These are phyloP conservation scores for Talaromyces sp. DNA, from an alignment of 2,329 filamentous ascomycete genomes.

Conservation along the genomic window DNA sequence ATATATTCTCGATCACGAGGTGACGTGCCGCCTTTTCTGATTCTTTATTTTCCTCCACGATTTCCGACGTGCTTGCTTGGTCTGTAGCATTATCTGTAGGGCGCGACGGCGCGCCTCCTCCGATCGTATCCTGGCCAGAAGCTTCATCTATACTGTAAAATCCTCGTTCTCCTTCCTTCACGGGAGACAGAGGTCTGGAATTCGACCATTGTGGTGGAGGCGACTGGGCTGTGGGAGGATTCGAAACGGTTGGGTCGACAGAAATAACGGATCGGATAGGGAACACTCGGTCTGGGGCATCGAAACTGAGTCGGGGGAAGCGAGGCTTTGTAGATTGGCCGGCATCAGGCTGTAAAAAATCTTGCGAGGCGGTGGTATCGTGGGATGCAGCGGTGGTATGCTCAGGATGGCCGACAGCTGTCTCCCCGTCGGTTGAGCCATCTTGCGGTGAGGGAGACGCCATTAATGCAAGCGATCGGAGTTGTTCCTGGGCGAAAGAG, in stretches of 20 bases:
- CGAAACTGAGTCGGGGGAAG: conserved; percentile 28
- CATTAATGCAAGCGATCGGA: conserved; percentile 8
- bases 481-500: not conserved
- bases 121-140: conserved; percentile 24
- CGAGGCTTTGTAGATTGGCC: conserved; percentile 13
- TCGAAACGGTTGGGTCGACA: conserved; percentile 38
- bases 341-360: not conserved
- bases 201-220: conserved; percentile 29
- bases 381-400: not conserved
- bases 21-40: conserved; percentile 9
- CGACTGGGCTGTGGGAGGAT: conserved; percentile 3
- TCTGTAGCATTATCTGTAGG: conserved; percentile 2
- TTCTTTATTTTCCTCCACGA: conserved; percentile 9
- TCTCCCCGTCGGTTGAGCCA: not conserved
- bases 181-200: conserved; percentile 14
- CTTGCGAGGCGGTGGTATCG: not conserved
- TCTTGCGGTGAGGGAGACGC: conserved; percentile 6
- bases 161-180: conserved; percentile 24
- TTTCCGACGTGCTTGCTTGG: not conserved
- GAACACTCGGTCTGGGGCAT: conserved; percentile 63
- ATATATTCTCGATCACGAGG: conserved; percentile 22
- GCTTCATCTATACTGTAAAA: conserved; percentile 30
- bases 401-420: not conserved
- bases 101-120: conserved; percentile 8
- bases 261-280: conserved; percentile 73